Evolutionary conservation across 257 asterid genomes (phyloP).

Genomic region (Jacaranda mimosifolia): DNA sequence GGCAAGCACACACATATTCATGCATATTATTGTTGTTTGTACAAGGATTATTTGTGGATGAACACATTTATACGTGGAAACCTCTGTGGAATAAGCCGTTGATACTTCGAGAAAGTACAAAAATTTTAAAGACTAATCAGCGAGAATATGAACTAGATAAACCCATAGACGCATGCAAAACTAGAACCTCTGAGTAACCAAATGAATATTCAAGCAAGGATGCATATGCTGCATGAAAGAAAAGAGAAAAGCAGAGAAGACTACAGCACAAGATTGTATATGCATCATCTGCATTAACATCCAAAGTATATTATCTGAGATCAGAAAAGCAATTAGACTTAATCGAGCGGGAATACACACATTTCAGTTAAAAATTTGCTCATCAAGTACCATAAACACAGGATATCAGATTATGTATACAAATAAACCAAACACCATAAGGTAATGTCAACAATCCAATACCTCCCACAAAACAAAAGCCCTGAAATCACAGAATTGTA

Average conservation of each 20-base stretch:
- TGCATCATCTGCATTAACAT: too few relatives aligned
- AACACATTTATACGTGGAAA: not conserved
- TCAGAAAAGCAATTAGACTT: not conserved
- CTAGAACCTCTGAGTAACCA: conserved; percentile 3
- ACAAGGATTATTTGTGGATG: not conserved
- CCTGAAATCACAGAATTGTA: conserved; percentile 89
- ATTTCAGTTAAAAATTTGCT: not conserved
- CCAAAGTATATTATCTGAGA: not conserved
- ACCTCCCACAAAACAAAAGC: conserved; percentile 75
- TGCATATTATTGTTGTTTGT: not conserved
- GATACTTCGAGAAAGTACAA: conserved; percentile 8
- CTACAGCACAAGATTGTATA: conserved; percentile 1
- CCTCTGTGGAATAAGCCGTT: not conserved
- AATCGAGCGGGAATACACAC: conserved; percentile 6
- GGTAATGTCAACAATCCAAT: conserved; percentile 19
- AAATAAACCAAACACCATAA: conserved; percentile 12
- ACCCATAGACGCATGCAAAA: not conserved
- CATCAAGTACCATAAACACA: conserved; percentile 10
- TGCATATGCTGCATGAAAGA: not conserved
- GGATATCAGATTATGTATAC: conserved; percentile 11
- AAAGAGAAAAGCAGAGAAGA: not conserved
- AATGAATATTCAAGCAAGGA: not conserved
- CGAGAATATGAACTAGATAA: not conserved
- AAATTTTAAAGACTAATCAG: not conserved
- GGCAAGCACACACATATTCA: not conserved